These are phyloP conservation scores for Pestalotiopsis sp. DNA, from an alignment of 2,329 filamentous ascomycete genomes.

Conservation along the genomic window DNA sequence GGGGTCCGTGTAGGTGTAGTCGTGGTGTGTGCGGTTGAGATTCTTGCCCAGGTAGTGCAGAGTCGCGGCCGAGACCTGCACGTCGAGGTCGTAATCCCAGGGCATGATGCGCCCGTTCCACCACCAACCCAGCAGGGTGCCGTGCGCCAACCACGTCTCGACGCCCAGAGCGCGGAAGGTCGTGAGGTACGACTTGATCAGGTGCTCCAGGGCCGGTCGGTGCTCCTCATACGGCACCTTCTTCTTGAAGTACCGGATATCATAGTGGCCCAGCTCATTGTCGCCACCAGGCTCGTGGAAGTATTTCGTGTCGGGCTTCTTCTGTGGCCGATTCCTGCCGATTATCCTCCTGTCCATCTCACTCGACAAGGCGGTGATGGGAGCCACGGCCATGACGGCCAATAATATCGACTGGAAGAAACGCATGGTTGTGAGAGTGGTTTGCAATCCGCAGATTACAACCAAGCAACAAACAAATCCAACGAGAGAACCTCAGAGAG, in stretches of 20 bases:
- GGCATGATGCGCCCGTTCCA: conserved; percentile 80
- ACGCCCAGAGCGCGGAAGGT: conserved; percentile 65
- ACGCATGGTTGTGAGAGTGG: background rate
- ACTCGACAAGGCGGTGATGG: background rate
- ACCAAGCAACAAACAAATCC: background rate
- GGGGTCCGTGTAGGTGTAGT: conserved; percentile 49
- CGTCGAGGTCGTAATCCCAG: conserved; percentile 88
- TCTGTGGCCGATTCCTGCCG: background rate
- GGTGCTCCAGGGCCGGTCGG: conserved; percentile 65
- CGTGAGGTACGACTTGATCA: conserved; percentile 74
- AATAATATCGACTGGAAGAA: conserved; percentile 12
- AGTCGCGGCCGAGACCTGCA: conserved; percentile 72
- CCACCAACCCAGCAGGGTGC: conserved; percentile 85
- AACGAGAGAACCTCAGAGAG: background rate
- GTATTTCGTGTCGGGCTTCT: conserved; percentile 53
- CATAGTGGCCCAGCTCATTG: conserved; percentile 71
- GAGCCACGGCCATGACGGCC: conserved; percentile 6
- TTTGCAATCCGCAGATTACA: background rate
- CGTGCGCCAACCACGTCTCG: conserved; percentile 87
- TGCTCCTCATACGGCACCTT: conserved; percentile 69
- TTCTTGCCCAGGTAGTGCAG: conserved; percentile 65
- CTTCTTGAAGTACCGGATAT: conserved; percentile 67
- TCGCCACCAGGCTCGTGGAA: conserved; percentile 66
- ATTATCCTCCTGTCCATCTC: conserved; percentile 3
- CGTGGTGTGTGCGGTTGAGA: conserved; percentile 70